These are phyloP conservation scores for Anaeramoeba flamelloides DNA, from an alignment of 78 protist species.

Conservation along the genomic window DNA sequence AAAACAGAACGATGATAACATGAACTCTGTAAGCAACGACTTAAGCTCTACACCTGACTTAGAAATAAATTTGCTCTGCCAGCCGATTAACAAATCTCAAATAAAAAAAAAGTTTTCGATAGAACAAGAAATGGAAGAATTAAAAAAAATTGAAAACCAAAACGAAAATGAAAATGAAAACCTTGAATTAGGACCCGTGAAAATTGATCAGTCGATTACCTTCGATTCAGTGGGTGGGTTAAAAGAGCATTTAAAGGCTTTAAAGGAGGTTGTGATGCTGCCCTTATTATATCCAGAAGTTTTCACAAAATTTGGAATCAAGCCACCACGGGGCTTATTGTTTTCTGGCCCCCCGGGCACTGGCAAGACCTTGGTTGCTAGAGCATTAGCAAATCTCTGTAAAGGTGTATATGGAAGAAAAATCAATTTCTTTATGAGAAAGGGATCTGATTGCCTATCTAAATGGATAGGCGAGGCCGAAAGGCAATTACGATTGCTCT, in stretches of 20 bases:
- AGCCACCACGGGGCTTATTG: neutral
- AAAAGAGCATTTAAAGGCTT: neutral
- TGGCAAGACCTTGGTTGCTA: neutral
- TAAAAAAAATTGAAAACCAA: too few relatives aligned
- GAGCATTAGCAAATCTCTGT: neutral
- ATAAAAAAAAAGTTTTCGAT: too few relatives aligned
- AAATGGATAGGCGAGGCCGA: slow-evolving; percentile 24
- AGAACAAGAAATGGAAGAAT: too few relatives aligned
- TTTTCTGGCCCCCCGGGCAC: neutral
- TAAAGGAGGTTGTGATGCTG: neutral
- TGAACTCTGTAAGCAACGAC: too few relatives aligned
- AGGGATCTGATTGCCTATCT: slow-evolving; percentile 65
- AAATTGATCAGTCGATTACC: neutral
- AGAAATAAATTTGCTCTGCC: too few relatives aligned
- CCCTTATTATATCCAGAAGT: neutral
- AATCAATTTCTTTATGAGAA: slow-evolving; percentile 81
- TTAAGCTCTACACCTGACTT: too few relatives aligned
- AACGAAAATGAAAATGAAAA: too few relatives aligned
- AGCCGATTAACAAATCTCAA: too few relatives aligned
- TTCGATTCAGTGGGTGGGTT: neutral
- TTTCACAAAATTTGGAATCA: neutral
- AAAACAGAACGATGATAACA: too few relatives aligned
- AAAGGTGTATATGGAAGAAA: too few relatives aligned
- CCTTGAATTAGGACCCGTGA: too few relatives aligned
- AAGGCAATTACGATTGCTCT: too few relatives aligned